Conservation (phyloP, 2,329 filamentous ascomycete genomes). For the Fusarium setosum region DNA sequence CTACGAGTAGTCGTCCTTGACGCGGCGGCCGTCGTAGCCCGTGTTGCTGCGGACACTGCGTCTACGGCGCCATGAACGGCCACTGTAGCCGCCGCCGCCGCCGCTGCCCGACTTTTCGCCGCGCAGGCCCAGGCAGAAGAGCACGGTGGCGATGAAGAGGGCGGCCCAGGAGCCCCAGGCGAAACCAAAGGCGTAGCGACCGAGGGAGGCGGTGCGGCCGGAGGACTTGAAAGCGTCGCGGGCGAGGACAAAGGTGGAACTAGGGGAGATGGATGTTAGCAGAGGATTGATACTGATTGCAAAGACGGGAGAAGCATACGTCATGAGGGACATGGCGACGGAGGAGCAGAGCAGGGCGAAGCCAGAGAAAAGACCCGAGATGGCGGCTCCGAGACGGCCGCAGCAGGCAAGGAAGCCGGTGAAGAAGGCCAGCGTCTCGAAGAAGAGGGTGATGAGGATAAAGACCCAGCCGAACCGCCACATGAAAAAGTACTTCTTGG, state of each 20-base stretch:
- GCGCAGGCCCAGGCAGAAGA: conserved; percentile 74
- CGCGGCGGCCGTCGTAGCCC: conserved; percentile 61
- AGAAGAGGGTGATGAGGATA: conserved; percentile 86
- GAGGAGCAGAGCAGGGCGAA: conserved; percentile 77
- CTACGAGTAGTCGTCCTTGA: conserved; percentile 78
- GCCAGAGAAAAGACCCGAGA: conserved; percentile 68
- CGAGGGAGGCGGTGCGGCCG: conserved; percentile 69
- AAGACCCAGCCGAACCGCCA: conserved; percentile 96
- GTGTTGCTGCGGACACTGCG: conserved; percentile 53
- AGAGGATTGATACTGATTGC: neutral
- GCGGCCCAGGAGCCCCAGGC: conserved; percentile 78
- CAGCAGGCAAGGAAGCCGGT: conserved; percentile 76
- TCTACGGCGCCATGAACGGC: conserved; percentile 48
- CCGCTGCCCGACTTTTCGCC: conserved; percentile 53
- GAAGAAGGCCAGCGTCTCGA: conserved; percentile 76
- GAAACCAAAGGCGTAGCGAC: conserved; percentile 79
- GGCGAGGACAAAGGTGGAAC: conserved; percentile 73
- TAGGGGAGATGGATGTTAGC: conserved; percentile 38
- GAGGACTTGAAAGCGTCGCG: conserved; percentile 72
- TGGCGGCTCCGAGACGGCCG: conserved; percentile 75
- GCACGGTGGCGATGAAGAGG: conserved; percentile 72
- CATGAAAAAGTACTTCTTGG: conserved; percentile 78
- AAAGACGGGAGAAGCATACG: conserved; percentile 61
- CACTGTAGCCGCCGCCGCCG: conserved; percentile 37
- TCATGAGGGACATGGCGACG: conserved; percentile 78